These are phyloP conservation scores for Talaromyces ruber DNA, from an alignment of 495 filamentous ascomycete species.

Conservation along the genomic window DNA sequence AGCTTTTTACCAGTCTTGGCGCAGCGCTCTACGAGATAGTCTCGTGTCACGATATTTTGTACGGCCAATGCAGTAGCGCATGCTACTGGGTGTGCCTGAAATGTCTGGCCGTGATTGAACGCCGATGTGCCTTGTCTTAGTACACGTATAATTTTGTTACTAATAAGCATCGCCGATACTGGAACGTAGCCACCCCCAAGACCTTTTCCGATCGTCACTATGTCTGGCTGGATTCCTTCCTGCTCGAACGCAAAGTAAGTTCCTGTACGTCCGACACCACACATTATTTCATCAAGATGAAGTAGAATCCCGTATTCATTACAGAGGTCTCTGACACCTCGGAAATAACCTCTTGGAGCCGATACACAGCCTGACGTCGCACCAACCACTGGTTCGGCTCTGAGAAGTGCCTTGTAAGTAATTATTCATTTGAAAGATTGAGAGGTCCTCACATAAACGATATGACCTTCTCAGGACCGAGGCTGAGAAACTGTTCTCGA, in stretches of 20 bases:
- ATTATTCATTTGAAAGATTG: slow-evolving; percentile 30
- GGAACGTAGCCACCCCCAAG: slow-evolving; percentile 60
- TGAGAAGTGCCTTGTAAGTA: slow-evolving; percentile 32
- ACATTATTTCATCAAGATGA: slow-evolving; percentile 74
- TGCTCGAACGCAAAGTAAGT: slow-evolving; percentile 61
- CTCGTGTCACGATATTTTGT: slow-evolving; percentile 38
- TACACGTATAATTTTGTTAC: slow-evolving; percentile 41
- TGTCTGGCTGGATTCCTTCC: slow-evolving; percentile 52
- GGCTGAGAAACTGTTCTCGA: slow-evolving; percentile 61
- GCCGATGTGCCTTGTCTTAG: slow-evolving; percentile 47
- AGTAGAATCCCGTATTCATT: slow-evolving; percentile 56
- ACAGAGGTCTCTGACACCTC: slow-evolving; percentile 53
- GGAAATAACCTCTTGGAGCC: slow-evolving; percentile 54
- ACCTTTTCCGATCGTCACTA: slow-evolving; percentile 59
- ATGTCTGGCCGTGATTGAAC: slow-evolving; percentile 52
- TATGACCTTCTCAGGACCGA: slow-evolving; percentile 63
- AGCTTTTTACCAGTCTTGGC: slow-evolving; percentile 40
- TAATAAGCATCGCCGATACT: slow-evolving; percentile 51
- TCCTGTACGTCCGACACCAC: slow-evolving; percentile 63
- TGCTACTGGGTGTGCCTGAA: slow-evolving; percentile 47
- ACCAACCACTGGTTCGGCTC: neutral
- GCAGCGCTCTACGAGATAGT: slow-evolving; percentile 43
- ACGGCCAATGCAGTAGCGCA: slow-evolving; percentile 49
- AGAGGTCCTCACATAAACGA: slow-evolving; percentile 60
- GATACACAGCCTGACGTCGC: slow-evolving; percentile 50